These are phyloP conservation scores for Pichia rugopelliculosa DNA, from an alignment of 805 yeast genomes.

Conservation along the genomic window DNA sequence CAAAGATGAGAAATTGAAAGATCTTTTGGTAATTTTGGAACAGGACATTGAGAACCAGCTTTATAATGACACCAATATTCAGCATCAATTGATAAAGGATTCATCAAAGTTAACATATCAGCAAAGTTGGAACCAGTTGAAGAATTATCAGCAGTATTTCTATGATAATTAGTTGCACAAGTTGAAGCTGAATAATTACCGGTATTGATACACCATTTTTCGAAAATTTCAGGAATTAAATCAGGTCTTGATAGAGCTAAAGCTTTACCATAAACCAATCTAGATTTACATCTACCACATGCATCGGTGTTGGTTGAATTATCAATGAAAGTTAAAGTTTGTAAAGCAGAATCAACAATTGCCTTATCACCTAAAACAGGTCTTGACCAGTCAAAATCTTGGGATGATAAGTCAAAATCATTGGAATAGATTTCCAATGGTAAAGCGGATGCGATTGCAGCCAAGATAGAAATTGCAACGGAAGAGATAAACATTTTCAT, in stretches of 20 bases:
- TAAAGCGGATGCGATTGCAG: not conserved
- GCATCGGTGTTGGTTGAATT: slow-evolving; percentile 6
- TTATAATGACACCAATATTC: slow-evolving; percentile 54
- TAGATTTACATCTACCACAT: slow-evolving; percentile 32
- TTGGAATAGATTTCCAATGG: slow-evolving; percentile 6
- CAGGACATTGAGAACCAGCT: slow-evolving; percentile 40
- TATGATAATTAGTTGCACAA: slow-evolving; percentile 29
- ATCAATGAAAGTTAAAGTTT: slow-evolving; percentile 4
- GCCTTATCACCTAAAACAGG: slow-evolving; percentile 5
- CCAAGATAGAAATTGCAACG: slow-evolving; percentile 1
- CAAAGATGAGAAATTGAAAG: slow-evolving; percentile 38
- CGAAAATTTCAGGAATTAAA: slow-evolving; percentile 34
- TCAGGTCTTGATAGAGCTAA: slow-evolving; percentile 34
- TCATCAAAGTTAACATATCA: slow-evolving; percentile 43
- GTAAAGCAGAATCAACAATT: slow-evolving; percentile 5
- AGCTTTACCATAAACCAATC: slow-evolving; percentile 32
- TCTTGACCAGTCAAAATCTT: slow-evolving; percentile 7
- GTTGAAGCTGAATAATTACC: slow-evolving; percentile 18
- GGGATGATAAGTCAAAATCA: not conserved
- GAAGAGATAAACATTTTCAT: not conserved
- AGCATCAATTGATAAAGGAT: slow-evolving; percentile 47
- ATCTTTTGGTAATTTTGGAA: slow-evolving; percentile 43
- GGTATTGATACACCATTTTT: slow-evolving; percentile 36
- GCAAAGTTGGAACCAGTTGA: slow-evolving; percentile 41
- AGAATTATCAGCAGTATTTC: slow-evolving; percentile 32